These are phyloP conservation scores for Saturnispora dispora DNA, from an alignment of 805 yeast species.

Conservation along the genomic window DNA sequence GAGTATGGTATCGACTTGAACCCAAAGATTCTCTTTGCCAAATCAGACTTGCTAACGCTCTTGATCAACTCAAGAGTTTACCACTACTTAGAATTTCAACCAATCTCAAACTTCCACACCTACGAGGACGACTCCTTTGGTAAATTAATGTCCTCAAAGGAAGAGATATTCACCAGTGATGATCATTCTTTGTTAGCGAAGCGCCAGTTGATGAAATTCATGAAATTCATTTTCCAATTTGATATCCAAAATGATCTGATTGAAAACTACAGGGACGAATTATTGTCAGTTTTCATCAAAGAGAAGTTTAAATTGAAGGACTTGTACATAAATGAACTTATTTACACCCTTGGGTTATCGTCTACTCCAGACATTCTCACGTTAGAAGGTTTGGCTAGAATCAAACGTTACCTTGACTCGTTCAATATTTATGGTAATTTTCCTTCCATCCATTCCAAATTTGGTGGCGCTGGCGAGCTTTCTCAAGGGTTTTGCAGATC, in stretches of 20 bases:
- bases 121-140: slow-evolving; percentile 87
- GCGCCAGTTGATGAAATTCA: slow-evolving; percentile 81
- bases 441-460: slow-evolving; percentile 86
- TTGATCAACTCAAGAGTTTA: slow-evolving; percentile 80
- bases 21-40: slow-evolving; percentile 83
- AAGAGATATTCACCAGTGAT: slow-evolving; percentile 85
- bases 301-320: slow-evolving; percentile 60
- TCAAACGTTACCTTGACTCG: slow-evolving; percentile 73
- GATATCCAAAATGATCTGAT: slow-evolving; percentile 31
- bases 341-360: slow-evolving; percentile 79
- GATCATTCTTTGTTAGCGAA: slow-evolving; percentile 63
- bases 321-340: slow-evolving; percentile 74
- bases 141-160: slow-evolving; percentile 76
- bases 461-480: slow-evolving; percentile 92
- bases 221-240: slow-evolving; percentile 76
- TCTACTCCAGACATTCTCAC: slow-evolving; percentile 52
- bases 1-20: slow-evolving; percentile 83
- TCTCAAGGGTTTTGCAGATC: slow-evolving; percentile 96
- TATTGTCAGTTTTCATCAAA: slow-evolving; percentile 51
- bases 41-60: slow-evolving; percentile 74
- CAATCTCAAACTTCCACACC: slow-evolving; percentile 84
- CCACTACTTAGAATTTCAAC: slow-evolving; percentile 86
- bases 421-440: slow-evolving; percentile 90
- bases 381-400: slow-evolving; percentile 67
- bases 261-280: slow-evolving; percentile 42